Conservation (phyloP, 257 asterid genomes). For the Solanum verrucosum region DNA sequence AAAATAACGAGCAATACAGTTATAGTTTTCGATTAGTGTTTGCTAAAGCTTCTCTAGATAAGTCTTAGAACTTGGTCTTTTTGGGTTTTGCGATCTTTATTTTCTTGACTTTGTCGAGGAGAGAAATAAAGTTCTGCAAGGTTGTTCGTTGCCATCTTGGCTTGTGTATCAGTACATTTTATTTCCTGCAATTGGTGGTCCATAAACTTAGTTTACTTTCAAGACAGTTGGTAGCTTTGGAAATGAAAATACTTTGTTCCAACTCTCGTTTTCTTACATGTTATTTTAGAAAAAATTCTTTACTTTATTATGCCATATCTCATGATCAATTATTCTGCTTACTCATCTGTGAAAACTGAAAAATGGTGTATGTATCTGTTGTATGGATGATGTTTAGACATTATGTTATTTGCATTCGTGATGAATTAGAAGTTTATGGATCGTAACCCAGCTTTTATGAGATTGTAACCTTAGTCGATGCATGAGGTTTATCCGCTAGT, state of each 20-base stretch:
- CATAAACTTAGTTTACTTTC: slow-evolving; percentile 13
- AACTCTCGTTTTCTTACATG: not conserved
- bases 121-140: slow-evolving; percentile 29
- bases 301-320: not conserved
- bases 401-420: not conserved
- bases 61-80: slow-evolving; percentile 26
- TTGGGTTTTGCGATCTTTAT: slow-evolving; percentile 23
- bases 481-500: not conserved
- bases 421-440: not conserved
- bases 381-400: not conserved
- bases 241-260: not conserved
- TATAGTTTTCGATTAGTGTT: slow-evolving; percentile 23
- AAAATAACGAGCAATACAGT: slow-evolving; percentile 32
- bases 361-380: not conserved
- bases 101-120: slow-evolving; percentile 27
- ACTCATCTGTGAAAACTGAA: not conserved
- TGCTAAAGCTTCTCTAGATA: slow-evolving; percentile 28
- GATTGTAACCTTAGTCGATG: not conserved
- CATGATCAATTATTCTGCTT: not conserved
- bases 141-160: slow-evolving; percentile 17
- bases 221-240: not conserved
- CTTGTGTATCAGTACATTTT: slow-evolving; percentile 29
- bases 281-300: not conserved
- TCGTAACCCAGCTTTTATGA: not conserved
- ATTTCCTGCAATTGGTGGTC: slow-evolving; percentile 25